Evolutionary conservation across 2,329 filamentous ascomycete species (phyloP), one percentile per base, ranked within the genome.

Genomic region (Penicillium sp.): DNA sequence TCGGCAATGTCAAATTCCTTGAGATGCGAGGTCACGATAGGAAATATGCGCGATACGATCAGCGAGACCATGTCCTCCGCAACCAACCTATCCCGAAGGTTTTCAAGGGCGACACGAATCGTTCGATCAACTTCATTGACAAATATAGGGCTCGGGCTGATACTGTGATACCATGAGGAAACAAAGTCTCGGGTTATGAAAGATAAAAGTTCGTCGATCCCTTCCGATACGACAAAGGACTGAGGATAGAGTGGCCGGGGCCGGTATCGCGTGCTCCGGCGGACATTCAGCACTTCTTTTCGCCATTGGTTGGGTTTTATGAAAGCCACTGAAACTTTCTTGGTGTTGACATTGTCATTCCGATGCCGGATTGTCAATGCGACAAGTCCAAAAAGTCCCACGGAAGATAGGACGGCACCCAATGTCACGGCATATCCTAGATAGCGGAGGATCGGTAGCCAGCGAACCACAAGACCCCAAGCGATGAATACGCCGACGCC

Each of bases 1-100:
- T 99, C 94, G 0, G 94, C 94, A 63, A 94, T 87, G 73, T 93
- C 91, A 67, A 96, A 96, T 65, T 96, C 91, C 64, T 86, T 90
- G 67, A 99, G 86, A 75, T 99, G 94, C 10, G 86, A 82, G 31
- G 93, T 97, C 64, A 99, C 74, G 58, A 97, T 86, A 13, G 95
- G 95, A 40, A 97, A 88, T 47, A 97, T 82, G 38, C 89, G 87
- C 60, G 89, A 90, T 19, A 93, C 92, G 46, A 90, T 81, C 46
- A 93, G 81, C 67, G 94, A 93, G 50, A 94, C 90, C 62, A 97
- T 77, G 75, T 99, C 94, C 65, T 93, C 83, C 38, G 86, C 83
- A 59, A 87, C 79, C 42, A 97, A 77, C 61, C 88, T 85, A 69
- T 92, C 89, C 58, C 86, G 84, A 61, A 97, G 78, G 67, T 84